Evolutionary conservation across 2,329 filamentous ascomycete genomes (phyloP).

Genomic region (Talaromyces sp.): DNA sequence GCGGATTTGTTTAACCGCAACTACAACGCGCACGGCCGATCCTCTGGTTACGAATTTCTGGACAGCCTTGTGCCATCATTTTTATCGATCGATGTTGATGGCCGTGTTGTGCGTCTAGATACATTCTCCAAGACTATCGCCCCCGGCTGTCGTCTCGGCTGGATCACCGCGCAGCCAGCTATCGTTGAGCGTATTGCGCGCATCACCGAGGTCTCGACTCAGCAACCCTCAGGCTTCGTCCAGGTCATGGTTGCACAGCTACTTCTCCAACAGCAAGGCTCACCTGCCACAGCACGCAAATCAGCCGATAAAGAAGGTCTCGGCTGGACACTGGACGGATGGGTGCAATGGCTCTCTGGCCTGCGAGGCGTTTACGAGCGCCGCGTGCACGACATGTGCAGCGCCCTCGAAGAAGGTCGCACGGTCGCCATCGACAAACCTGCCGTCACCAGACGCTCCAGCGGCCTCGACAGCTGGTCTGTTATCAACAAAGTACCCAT

Average conservation of each 20-base stretch:
- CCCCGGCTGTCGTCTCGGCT: conserved; percentile 83
- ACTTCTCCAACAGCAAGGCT: conserved; percentile 63
- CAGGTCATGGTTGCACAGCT: conserved; percentile 77
- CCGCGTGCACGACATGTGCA: conserved; percentile 77
- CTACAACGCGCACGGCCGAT: conserved; percentile 46
- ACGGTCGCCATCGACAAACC: conserved; percentile 58
- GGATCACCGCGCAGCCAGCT: conserved; percentile 80
- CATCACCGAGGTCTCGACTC: conserved; percentile 73
- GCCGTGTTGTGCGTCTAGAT: conserved; percentile 83
- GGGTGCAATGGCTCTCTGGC: conserved; percentile 87
- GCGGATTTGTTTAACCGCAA: conserved; percentile 34
- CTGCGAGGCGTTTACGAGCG: conserved; percentile 79
- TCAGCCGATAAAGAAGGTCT: conserved; percentile 50
- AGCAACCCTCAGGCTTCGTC: conserved; percentile 85
- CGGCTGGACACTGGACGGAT: conserved; percentile 78
- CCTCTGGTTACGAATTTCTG: conserved; percentile 70
- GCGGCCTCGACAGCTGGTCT: conserved; percentile 62
- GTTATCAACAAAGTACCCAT: conserved; percentile 71
- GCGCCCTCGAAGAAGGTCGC: conserved; percentile 65
- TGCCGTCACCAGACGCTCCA: conserved; percentile 28
- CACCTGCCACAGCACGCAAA: conserved; percentile 42
- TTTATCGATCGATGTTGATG: conserved; percentile 75
- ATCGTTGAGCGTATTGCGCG: conserved; percentile 70
- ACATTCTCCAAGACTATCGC: conserved; percentile 93
- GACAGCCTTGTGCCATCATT: conserved; percentile 82